Evolutionary conservation across 345 rosid species (phyloP).

Genomic region (Syzygium grande): DNA sequence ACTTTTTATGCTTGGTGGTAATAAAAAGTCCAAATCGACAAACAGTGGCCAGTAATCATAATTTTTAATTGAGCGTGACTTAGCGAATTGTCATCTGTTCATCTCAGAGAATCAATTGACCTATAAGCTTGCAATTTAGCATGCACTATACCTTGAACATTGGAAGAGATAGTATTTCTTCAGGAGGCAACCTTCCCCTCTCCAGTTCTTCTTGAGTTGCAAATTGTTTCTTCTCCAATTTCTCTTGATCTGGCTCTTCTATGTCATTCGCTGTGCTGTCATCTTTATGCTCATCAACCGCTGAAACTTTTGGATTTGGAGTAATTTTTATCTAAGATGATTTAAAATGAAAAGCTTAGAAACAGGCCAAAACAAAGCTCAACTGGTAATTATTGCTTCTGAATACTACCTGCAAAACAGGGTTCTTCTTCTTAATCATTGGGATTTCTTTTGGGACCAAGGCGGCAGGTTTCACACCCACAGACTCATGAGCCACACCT

Average conservation of each 20-base stretch:
- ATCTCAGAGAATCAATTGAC: background rate
- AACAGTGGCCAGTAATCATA: background rate
- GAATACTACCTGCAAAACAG: slow-evolving; percentile 61
- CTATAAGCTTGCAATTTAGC: background rate
- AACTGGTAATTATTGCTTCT: background rate
- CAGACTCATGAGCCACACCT: slow-evolving; percentile 68
- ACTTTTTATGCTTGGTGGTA: background rate
- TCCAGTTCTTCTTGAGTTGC: slow-evolving; percentile 57
- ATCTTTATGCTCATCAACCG: slow-evolving; percentile 18
- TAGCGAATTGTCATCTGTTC: background rate
- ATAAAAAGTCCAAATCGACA: background rate
- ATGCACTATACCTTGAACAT: slow-evolving; percentile 63
- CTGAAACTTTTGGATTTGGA: slow-evolving; percentile 26
- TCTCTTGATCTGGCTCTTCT: slow-evolving; percentile 34
- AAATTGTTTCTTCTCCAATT: slow-evolving; percentile 27
- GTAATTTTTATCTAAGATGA: slow-evolving; percentile 60
- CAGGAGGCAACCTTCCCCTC: slow-evolving; percentile 70
- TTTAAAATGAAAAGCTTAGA: slow-evolving; percentile 10
- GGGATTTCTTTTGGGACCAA: slow-evolving; percentile 89
- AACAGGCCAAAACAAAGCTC: background rate
- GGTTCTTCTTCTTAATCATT: slow-evolving; percentile 67
- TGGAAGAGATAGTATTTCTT: slow-evolving; percentile 85
- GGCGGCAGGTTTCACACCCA: slow-evolving; percentile 75
- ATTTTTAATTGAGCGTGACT: background rate
- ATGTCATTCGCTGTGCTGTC: slow-evolving; percentile 21